phyloP scores from a whole-genome alignment of 2,329 filamentous ascomycete species.

The Penicillium sp. region DNA sequence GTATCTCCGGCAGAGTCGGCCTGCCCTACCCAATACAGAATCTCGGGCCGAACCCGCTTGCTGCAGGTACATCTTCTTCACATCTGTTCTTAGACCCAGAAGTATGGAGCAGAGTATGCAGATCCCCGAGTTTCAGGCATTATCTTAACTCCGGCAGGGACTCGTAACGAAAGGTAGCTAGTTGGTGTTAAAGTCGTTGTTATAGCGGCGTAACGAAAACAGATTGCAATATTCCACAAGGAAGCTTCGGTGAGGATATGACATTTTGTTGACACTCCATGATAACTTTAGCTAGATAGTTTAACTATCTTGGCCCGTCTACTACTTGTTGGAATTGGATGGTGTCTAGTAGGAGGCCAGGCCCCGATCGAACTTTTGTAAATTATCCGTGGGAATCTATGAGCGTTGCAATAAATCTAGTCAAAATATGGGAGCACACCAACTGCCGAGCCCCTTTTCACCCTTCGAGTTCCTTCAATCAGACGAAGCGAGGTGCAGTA shows the following conservation, averaged over 20 bases:
- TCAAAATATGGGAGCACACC: not conserved
- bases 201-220: too few species aligned
- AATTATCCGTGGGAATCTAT: not conserved
- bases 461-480: not conserved
- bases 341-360: too few species aligned
- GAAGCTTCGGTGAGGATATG: too few species aligned
- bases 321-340: too few species aligned
- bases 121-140: not conserved
- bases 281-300: too few species aligned
- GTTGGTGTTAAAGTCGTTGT: too few species aligned
- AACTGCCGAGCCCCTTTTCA: not conserved
- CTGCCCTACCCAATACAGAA: conserved; percentile 2
- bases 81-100: not conserved
- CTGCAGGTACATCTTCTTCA: not conserved
- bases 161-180: too few species aligned
- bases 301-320: too few species aligned
- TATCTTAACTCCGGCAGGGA: not conserved
- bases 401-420: not conserved
- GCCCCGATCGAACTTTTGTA: not conserved
- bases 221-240: too few species aligned
- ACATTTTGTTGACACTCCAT: too few species aligned
- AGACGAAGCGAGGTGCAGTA: not conserved
- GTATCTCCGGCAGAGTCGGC: conserved; percentile 1
- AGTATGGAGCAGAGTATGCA: not conserved
- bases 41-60: conserved; percentile 1